Evolutionary conservation across 345 rosid species (phyloP).

Genomic region (Euphorbia tirucalli): DNA sequence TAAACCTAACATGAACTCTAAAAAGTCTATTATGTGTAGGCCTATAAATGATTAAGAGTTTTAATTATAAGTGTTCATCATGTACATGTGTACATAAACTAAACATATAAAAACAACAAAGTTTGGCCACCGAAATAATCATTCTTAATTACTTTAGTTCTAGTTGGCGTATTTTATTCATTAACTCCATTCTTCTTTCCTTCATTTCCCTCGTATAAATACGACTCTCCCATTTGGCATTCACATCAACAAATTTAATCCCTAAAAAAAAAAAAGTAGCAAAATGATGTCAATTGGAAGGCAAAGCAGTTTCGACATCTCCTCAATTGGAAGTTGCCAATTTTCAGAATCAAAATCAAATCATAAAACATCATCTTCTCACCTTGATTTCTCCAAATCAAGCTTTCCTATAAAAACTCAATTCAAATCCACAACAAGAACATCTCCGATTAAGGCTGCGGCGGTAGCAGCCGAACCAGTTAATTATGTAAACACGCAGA

Average conservation of each 20-base stretch:
- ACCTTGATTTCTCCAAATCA: neutral
- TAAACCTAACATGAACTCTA: too few species aligned
- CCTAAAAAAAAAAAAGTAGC: neutral
- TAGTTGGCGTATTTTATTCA: too few species aligned
- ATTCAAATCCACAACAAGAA: neutral
- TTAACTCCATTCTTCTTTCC: too few species aligned
- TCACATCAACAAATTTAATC: neutral
- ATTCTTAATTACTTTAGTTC: too few species aligned
- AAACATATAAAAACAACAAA: too few species aligned
- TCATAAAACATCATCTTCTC: neutral
- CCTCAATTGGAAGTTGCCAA: neutral
- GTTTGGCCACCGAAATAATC: too few species aligned
- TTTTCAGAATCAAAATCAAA: neutral
- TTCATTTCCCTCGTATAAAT: neutral
- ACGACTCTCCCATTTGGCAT: neutral
- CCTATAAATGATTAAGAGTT: too few species aligned
- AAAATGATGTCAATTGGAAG: neutral
- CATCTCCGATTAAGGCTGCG: neutral
- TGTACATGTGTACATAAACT: too few species aligned
- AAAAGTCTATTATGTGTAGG: too few species aligned
- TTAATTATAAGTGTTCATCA: too few species aligned
- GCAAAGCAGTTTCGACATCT: neutral
- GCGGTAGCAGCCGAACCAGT: neutral
- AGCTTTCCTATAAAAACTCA: neutral
- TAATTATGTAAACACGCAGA: neutral